Base-by-base conservation (phyloP, 176 grass and related monocot genomes). In the Elaeis guineensis region DNA sequence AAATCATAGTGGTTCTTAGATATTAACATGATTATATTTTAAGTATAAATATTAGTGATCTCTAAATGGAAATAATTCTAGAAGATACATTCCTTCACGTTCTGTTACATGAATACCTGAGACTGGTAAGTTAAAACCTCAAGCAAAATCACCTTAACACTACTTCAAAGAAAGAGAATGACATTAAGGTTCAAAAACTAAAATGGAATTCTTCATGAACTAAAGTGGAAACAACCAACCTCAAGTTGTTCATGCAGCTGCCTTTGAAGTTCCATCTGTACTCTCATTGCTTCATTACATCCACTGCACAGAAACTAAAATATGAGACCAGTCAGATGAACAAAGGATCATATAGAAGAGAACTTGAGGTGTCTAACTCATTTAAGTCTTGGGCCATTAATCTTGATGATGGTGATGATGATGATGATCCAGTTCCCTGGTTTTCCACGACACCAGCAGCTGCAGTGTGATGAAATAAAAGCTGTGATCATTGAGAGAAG, bases 241-340 rank as follows among this genome's bases (percentile, higher is more conserved):
- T 77, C 55, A 30, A 77, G 53, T 52, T 77, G 74, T 53, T 77
- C 64, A 29, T 69, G 74, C 20, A 77, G 64, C 65, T 25, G 61
- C 69, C 64, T 53, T 61, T 77, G 64, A 60, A 77, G 74, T 66
- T 69, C 74, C 74, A 77, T 77, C 68, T 69, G 74, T 52, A 77
- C 65, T 69, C 74, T 69, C 74, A 77, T 77, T 0, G 74, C 74
- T 39, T 77, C 74, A 60, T 77, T 69, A 67, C 74, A 77, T 62
- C 67, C 67, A 62, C 74, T 77, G 64, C 17, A 62, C 54, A 16
- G 28, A 62, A 53, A 30, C 2, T 59, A 4, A 6, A 54, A 69
- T 39, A 39, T 57, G 57, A 53, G 11, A 30, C 35, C 25, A 28
- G 25, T 28, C 7, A 62, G 5, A 39, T 20, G 54, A 4, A 25